Evolutionary conservation across 495 filamentous ascomycete genomes (phyloP), one percentile per base, ranked within the genome.

Genomic region (Platismatia glauca): DNA sequence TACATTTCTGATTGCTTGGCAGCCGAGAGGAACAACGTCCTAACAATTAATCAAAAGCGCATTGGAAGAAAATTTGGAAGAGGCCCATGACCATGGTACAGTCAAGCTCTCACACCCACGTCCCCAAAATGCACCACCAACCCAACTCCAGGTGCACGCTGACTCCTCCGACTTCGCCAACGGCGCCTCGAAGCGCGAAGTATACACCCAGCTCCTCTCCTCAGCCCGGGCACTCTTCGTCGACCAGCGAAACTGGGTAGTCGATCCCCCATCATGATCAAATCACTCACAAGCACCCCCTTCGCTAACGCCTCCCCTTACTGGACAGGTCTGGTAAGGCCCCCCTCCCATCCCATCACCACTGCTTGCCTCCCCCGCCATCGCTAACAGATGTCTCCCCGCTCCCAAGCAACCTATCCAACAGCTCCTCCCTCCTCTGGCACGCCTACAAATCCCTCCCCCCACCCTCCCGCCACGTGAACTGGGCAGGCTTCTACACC

Each of bases 401-500:
- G n/a, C 1, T 18, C 35, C 8, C 58, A 57, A 95, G 90, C 77
- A 95, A 96, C 74, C 82, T 92, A 61, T 82, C 91, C 66, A 96
- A 96, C 70, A 73, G 86, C 48, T 82, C 91, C 59, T 89, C 91
- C 38, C 84, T 96, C 56, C 82, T 96, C 67, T 94, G 88, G 86
- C 89, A 96, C 75, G 86, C 85, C 44, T 90, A 88, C 71, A 84
- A 86, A 66, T 86, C 90, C 12, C 82, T 96, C 57, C 85, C 89
- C n/a, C 69, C 79, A 0, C 89, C 91, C 22, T 88, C 84, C 55
- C 81, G 76, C 37, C 74, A 82, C 41, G 87, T 90, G 9, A 96
- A 96, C 77, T 96, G 92, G 92, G 84, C 88, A 60, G 91, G 91
- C 37, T 96, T 96, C 83, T 96, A 96, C 76, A 85, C 88, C 58